A percentile compares a stretch with the other conserved stretches of the same genome.
Conservation (phyloP, 345 rosid genomes). For the Hibiscus trionum region DNA sequence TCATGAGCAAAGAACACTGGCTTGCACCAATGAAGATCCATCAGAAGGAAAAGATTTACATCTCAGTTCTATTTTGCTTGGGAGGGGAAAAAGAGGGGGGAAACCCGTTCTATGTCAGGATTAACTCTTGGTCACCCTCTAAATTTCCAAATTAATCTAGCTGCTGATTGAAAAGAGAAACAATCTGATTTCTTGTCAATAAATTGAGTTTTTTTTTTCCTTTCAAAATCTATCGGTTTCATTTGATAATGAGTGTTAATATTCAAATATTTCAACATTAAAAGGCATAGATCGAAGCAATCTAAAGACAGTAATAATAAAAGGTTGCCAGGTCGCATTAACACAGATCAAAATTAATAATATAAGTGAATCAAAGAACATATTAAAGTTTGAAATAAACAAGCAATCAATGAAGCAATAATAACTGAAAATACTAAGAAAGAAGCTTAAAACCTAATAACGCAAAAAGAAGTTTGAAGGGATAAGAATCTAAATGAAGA, state of each 20-base stretch:
- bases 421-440: neutral
- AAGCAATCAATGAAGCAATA: neutral
- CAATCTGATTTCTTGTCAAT: neutral
- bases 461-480: neutral
- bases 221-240: neutral
- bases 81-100: neutral
- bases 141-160: neutral
- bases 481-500: neutral
- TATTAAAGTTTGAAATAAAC: neutral
- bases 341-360: neutral
- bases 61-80: neutral
- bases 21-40: neutral
- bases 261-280: slow-evolving; percentile 5
- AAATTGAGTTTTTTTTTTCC: neutral
- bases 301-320: neutral
- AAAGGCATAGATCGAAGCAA: neutral
- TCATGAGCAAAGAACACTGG: neutral
- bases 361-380: neutral
- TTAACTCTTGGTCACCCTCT: neutral
- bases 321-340: neutral
- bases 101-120: neutral
- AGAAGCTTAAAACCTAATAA: neutral
- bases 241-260: neutral
- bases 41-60: neutral
- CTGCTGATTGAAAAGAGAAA: neutral